phyloP scores from a whole-genome alignment of 2,329 filamentous ascomycete species.

The Exophiala oligosperma region DNA sequence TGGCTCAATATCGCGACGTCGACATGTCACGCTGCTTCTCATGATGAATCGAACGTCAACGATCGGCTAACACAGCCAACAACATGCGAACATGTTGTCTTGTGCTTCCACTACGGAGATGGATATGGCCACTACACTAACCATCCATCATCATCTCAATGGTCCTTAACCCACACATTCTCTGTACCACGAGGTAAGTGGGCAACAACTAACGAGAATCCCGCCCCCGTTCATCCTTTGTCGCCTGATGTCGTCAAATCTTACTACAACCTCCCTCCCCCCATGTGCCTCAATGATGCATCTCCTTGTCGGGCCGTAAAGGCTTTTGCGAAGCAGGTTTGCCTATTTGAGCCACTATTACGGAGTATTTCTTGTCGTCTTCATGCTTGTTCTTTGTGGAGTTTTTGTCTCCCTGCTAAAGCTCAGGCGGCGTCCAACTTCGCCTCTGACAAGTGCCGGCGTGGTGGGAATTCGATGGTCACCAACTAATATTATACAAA shows the following conservation, averaged over 20 bases:
- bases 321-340: too few species aligned
- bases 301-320: not conserved
- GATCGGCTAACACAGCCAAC: too few species aligned
- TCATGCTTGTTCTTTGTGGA: not conserved
- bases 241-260: not conserved
- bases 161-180: too few species aligned
- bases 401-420: not conserved
- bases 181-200: not conserved
- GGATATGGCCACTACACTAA: too few species aligned
- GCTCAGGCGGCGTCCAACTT: not conserved
- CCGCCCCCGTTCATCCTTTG: not conserved
- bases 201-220: not conserved
- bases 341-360: not conserved
- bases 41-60: too few species aligned
- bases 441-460: not conserved
- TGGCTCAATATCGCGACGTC: too few species aligned
- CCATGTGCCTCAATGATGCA: not conserved
- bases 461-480: not conserved
- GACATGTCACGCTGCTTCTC: too few species aligned
- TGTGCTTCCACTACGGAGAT: too few species aligned
- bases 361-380: not conserved
- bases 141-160: too few species aligned
- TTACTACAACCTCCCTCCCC: not conserved
- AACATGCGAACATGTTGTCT: too few species aligned
- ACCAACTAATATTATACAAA: not conserved